phyloP scores from a whole-genome alignment of 805 yeast genomes.

The Saturnispora bothae region DNA sequence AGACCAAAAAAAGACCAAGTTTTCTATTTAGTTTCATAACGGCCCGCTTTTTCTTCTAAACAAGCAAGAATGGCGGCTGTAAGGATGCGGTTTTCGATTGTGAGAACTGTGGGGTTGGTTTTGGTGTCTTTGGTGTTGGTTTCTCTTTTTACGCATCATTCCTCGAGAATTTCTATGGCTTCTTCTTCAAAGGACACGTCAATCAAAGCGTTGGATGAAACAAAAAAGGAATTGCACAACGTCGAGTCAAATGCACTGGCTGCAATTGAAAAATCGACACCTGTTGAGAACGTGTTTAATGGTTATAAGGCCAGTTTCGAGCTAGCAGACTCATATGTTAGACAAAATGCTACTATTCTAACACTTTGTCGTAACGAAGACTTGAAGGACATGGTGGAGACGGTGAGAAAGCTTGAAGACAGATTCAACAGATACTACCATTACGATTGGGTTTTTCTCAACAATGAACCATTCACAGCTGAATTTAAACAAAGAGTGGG shows the following conservation, averaged over 20 bases:
- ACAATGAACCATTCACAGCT: slow-evolving; percentile 65
- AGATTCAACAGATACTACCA: slow-evolving; percentile 65
- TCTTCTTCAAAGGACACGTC: no score
- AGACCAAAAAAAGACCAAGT: no score
- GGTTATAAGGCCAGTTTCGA: slow-evolving; percentile 4
- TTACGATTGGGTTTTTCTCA: slow-evolving; percentile 90
- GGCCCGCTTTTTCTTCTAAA: no score
- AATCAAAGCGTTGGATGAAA: no score
- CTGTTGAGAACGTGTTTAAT: neutral
- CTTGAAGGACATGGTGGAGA: slow-evolving; percentile 41
- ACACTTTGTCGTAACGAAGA: slow-evolving; percentile 65
- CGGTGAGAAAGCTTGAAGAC: slow-evolving; percentile 66
- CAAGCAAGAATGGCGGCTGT: no score
- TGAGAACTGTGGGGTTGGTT: no score
- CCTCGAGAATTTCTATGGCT: no score
- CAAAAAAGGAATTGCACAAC: neutral
- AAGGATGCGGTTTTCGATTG: no score
- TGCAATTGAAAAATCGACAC: neutral
- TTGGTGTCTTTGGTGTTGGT: no score
- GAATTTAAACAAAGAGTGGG: slow-evolving; percentile 52
- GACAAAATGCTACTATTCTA: slow-evolving; percentile 43
- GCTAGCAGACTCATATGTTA: slow-evolving; percentile 12
- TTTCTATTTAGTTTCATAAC: no score
- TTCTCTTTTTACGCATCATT: no score
- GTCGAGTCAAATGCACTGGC: neutral